phyloP scores from a whole-genome alignment of 1,139 yeast species.

The Pichia cactophila region DNA sequence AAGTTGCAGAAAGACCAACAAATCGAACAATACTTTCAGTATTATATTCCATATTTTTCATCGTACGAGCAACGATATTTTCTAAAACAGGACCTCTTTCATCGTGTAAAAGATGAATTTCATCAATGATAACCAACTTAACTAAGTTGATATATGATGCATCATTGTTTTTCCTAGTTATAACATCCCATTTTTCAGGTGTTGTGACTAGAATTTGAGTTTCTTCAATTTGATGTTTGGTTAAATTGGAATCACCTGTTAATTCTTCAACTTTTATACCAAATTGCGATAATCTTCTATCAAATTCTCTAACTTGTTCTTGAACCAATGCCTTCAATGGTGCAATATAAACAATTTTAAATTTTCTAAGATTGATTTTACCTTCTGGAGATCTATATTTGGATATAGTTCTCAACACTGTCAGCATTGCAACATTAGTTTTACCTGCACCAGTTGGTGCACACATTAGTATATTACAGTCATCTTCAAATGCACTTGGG shows the following conservation, averaged over 20 bases:
- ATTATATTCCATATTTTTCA: conserved; percentile 38
- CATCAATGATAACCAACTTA: conserved; percentile 78
- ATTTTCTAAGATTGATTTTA: conserved; percentile 43
- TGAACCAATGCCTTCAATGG: conserved; percentile 93
- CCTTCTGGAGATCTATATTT: conserved; percentile 47
- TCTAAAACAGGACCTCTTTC: conserved; percentile 94
- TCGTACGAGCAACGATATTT: conserved; percentile 71
- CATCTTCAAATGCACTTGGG: conserved; percentile 66
- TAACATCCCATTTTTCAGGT: conserved; percentile 81
- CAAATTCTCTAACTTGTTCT: conserved; percentile 87
- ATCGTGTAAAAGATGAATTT: conserved; percentile 87
- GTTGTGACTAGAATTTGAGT: conserved; percentile 89
- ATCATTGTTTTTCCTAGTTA: conserved; percentile 73
- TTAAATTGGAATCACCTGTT: conserved; percentile 83
- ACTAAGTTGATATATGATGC: conserved; percentile 57
- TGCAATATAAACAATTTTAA: conserved; percentile 84
- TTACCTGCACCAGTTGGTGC: conserved; percentile 99
- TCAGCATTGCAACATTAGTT: conserved; percentile 86
- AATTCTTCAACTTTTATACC: conserved; percentile 77
- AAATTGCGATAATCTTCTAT: conserved; percentile 55
- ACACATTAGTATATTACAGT: conserved; percentile 72
- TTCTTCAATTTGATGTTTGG: conserved; percentile 66
- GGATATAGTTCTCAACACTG: conserved; percentile 57
- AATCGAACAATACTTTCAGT: conserved; percentile 48
- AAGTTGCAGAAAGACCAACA: conserved; percentile 87